Conservation (phyloP, 2,329 filamentous ascomycete genomes). For the Cordyceps fumosorosea region DNA sequence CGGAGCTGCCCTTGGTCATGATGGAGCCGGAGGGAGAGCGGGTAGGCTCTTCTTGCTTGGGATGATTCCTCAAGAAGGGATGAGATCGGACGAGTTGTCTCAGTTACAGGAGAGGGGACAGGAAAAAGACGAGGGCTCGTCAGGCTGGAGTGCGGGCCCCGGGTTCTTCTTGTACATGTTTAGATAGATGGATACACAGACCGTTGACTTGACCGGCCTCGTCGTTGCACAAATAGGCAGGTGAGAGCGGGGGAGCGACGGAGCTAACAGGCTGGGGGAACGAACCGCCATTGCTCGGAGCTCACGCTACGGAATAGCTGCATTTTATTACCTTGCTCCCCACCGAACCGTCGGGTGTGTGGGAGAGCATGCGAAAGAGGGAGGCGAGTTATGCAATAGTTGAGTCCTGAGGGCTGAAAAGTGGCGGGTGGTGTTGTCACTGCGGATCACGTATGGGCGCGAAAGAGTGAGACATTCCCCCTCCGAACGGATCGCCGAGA, state of each 20-base stretch:
- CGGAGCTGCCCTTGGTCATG: slow-evolving; percentile 1
- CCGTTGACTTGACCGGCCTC: not conserved
- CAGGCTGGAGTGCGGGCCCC: not conserved
- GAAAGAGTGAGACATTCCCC: not conserved
- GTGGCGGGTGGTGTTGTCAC: too few relatives aligned
- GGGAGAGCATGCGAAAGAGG: not conserved
- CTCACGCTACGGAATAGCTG: not conserved
- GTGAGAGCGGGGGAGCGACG: not conserved
- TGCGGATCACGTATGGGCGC: not conserved
- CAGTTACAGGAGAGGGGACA: not conserved
- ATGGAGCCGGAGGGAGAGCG: not conserved
- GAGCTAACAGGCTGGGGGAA: not conserved
- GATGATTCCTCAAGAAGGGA: too few relatives aligned
- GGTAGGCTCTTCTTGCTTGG: not conserved
- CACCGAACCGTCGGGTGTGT: not conserved
- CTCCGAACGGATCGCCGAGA: not conserved
- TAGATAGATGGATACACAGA: not conserved
- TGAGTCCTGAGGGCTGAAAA: too few relatives aligned
- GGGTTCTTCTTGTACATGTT: slow-evolving; percentile 2
- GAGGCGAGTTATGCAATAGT: not conserved
- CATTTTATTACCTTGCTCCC: slow-evolving; percentile 1
- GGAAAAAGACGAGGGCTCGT: not conserved
- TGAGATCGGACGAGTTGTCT: too few relatives aligned
- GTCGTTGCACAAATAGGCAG: not conserved
- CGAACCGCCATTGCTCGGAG: not conserved